Conservation (phyloP, 2,329 filamentous ascomycete genomes). For the Fusarium setosum region DNA sequence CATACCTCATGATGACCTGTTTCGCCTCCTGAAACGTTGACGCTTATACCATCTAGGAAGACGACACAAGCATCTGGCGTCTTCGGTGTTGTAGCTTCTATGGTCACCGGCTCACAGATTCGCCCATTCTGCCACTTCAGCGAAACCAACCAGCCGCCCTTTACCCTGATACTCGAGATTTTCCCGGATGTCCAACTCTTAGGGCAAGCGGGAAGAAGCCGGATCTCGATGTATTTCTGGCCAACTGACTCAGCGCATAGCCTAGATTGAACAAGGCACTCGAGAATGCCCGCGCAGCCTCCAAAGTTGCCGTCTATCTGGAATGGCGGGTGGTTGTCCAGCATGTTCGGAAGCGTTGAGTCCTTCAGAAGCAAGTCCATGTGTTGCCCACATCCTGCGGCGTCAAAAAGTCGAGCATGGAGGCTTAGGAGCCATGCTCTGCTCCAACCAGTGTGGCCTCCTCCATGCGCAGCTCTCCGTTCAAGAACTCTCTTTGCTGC, state of each 20-base stretch:
- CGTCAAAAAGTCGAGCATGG: conserved; percentile 54
- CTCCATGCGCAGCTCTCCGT: conserved; percentile 46
- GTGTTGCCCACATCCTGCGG: conserved; percentile 15
- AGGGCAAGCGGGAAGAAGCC: conserved; percentile 32
- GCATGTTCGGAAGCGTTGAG: conserved; percentile 33
- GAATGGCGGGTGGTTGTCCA: conserved; percentile 41
- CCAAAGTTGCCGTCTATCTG: conserved; percentile 47
- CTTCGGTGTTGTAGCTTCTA: conserved; percentile 12
- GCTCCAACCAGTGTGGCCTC: conserved; percentile 64
- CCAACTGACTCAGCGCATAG: not conserved
- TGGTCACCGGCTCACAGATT: not conserved
- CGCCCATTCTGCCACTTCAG: conserved; percentile 23
- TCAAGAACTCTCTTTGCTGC: conserved; percentile 46
- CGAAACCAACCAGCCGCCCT: conserved; percentile 29
- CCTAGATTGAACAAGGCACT: conserved; percentile 37
- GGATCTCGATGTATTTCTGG: conserved; percentile 17
- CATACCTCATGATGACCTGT: not conserved
- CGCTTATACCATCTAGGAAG: not conserved
- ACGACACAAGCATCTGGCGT: conserved; percentile 12
- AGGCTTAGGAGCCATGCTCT: conserved; percentile 62
- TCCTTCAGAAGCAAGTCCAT: conserved; percentile 30
- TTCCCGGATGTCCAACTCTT: conserved; percentile 18
- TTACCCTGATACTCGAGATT: not conserved
- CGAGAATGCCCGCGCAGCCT: conserved; percentile 32
- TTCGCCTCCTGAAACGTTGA: not conserved